Evolutionary conservation across 306 rosid genomes (phyloP).

Genomic region (Rosa rugosa): DNA sequence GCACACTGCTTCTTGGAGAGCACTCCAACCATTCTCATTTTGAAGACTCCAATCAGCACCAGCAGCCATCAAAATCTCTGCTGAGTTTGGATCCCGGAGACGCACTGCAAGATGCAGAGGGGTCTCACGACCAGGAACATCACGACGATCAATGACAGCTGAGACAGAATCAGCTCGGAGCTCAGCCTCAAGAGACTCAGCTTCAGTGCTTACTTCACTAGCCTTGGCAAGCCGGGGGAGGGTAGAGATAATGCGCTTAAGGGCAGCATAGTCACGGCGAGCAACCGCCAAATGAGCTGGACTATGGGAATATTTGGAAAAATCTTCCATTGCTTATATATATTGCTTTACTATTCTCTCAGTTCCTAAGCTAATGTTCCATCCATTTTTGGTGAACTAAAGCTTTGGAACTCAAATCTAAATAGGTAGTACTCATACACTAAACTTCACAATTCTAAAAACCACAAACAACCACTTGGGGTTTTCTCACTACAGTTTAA

Average conservation of each 20-base stretch:
- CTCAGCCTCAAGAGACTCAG: slow-evolving; percentile 84
- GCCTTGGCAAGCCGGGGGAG: slow-evolving; percentile 86
- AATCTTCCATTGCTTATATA: slow-evolving; percentile 65
- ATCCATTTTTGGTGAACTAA: slow-evolving; percentile 43
- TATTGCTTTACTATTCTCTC: slow-evolving; percentile 35
- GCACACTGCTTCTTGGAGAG: slow-evolving; percentile 97
- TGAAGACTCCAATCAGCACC: slow-evolving; percentile 99
- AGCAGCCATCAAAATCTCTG: slow-evolving; percentile 94
- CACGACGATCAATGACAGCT: slow-evolving; percentile 75
- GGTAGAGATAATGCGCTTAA: slow-evolving; percentile 53
- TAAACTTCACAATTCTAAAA: slow-evolving; percentile 20
- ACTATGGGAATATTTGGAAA: slow-evolving; percentile 74
- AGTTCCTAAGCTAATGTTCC: slow-evolving; percentile 37
- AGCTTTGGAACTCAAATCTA: slow-evolving; percentile 32
- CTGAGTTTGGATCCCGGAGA: slow-evolving; percentile 70
- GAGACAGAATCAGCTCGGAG: slow-evolving; percentile 75
- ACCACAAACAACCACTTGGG: slow-evolving; percentile 25
- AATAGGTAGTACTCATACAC: slow-evolving; percentile 26
- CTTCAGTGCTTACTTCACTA: slow-evolving; percentile 73
- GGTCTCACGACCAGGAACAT: slow-evolving; percentile 96
- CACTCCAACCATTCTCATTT: slow-evolving; percentile 98
- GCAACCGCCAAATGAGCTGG: slow-evolving; percentile 87
- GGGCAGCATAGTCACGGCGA: slow-evolving; percentile 65
- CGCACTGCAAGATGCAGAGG: slow-evolving; percentile 98
- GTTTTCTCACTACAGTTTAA: slow-evolving; percentile 17